A percentile compares a stretch with the other conserved stretches of the same genome.
Evolutionary conservation across 2,329 filamentous ascomycete species (phyloP).

Genomic region (Fusarium sp.): DNA sequence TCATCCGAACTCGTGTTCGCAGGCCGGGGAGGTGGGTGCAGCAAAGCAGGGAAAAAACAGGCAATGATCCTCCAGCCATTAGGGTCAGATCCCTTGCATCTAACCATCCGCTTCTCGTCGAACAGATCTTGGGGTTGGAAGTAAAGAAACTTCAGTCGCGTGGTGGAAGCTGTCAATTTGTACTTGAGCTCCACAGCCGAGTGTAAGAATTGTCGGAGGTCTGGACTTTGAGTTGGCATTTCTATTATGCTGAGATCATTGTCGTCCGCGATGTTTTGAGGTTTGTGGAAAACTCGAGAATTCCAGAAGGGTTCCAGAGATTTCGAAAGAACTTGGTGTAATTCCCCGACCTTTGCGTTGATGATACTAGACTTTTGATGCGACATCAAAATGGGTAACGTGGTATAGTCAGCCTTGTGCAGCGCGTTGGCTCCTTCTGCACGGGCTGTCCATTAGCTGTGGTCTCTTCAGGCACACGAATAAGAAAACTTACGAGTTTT

Average conservation of each 20-base stretch:
- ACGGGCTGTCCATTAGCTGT: neutral
- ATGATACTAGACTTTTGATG: neutral
- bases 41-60: constrained; percentile 10
- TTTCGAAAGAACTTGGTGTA: neutral
- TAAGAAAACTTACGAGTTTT: neutral
- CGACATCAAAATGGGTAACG: neutral
- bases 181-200: neutral
- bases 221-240: neutral
- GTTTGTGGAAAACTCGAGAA: neutral
- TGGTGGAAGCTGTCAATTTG: neutral
- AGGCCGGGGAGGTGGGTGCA: neutral
- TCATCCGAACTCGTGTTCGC: neutral
- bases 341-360: neutral
- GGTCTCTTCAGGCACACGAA: rapidly evolving
- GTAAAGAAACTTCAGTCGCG: constrained; percentile 3
- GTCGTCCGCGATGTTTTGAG: neutral
- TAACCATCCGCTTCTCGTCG: neutral
- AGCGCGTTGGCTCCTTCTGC: neutral
- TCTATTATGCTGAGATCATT: neutral
- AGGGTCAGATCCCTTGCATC: neutral
- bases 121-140: neutral
- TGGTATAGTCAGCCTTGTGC: neutral
- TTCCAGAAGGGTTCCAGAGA: neutral
- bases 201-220: neutral
- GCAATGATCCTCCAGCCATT: neutral